Percentiles rank a stretch among this genome's conserved stretches.
Conservation (phyloP, 345 rosid species). For the Durio zibethinus region DNA sequence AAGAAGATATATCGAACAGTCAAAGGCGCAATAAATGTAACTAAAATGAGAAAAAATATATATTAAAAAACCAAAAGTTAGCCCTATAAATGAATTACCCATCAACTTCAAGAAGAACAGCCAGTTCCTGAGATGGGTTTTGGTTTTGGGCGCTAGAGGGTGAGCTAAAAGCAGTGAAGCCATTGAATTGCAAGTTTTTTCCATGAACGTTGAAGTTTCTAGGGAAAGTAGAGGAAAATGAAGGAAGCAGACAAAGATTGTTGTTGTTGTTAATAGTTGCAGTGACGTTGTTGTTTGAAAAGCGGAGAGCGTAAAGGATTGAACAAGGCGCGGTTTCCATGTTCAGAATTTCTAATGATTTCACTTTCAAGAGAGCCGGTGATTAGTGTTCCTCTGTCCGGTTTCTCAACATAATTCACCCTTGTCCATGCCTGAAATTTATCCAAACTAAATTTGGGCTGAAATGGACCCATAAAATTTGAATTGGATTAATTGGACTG, state of each 20-base stretch:
- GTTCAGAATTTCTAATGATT: conserved; percentile 3
- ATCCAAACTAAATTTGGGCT: background rate
- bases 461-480: background rate
- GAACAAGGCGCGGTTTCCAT: conserved; percentile 47
- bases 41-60: background rate
- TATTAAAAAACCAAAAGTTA: background rate
- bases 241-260: conserved; percentile 21
- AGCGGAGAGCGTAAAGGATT: conserved; percentile 30
- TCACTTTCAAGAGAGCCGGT: background rate
- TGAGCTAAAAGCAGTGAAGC: conserved; percentile 41
- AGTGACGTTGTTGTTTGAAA: conserved; percentile 20
- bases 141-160: conserved; percentile 24
- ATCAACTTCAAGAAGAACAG: conserved; percentile 85
- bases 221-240: conserved; percentile 26
- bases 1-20: background rate
- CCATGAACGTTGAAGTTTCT: conserved; percentile 26
- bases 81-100: conserved; percentile 44
- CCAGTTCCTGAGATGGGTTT: conserved; percentile 52
- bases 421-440: background rate
- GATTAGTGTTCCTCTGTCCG: background rate
- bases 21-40: background rate
- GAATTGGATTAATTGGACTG: background rate
- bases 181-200: conserved; percentile 26
- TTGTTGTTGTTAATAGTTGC: conserved; percentile 17
- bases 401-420: background rate